Base-by-base conservation (phyloP, 768 basidiomycete species). In the Lactarius hengduanensis region DNA sequence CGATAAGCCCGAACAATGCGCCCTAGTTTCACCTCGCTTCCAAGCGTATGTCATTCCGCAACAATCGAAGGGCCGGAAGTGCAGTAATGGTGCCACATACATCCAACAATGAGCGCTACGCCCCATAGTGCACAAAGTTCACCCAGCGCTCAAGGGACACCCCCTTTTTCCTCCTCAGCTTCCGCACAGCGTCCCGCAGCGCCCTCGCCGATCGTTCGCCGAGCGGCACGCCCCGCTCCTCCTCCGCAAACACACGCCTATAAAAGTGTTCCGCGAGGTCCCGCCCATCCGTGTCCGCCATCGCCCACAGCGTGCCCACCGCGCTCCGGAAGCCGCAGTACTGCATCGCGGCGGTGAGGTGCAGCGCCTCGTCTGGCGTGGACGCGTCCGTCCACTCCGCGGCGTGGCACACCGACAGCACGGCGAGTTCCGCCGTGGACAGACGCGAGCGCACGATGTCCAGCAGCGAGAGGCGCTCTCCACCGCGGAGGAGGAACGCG, bases 271-370 rank as follows among this genome's bases (percentile, higher is more conserved):
- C 40, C 13, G 68, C 57, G 13, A 69, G 3, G 0, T 41, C 34
- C 2, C 55, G 68, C 36, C 65, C 69, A 11, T 70, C 69, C 9
- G 22, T 45, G 34, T 70, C 69, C 16, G 50, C 50, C 61, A 70
- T 69, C 36, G 59, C 62, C 68, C 69, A 70, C 5, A 68, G 43
- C 18, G 70, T 70, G 30, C 57, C 70, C 20, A 70, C 62, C 13
- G 38, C 61, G 26, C 64, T 60, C 3, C 61, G 26, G 61, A 69
- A 70, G 0, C 64, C 68, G 26, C 61, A 62, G 15, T 63, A 57
- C 8, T 69, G 61, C 70, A 70, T 69, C 40, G 50, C 70, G 13
- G 69, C 68, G 1, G 70, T 69, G 32, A 69, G 68, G 57, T 66
- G 64, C n/a, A 71, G 40, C 13, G 59, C 68, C 43, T 71, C 64